Evolutionary conservation across 352 stramenopile genomes (phyloP).

Genomic region (Phytophthora nicotianae): DNA sequence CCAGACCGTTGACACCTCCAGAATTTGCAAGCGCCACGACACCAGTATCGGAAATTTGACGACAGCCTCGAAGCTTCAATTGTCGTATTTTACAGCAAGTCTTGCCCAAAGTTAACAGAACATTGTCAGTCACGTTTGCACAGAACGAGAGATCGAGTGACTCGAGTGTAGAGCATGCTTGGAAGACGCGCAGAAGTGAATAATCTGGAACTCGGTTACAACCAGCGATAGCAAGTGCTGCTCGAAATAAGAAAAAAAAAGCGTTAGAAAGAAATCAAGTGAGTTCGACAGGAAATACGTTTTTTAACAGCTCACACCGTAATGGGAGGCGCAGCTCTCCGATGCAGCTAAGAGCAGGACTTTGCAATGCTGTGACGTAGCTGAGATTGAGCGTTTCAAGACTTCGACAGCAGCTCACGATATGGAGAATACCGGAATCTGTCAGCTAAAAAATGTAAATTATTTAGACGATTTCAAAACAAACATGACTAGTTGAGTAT

Average conservation of each 20-base stretch:
- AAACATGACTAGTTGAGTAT: not conserved
- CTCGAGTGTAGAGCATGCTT: conserved; percentile 70
- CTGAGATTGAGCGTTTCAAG: conserved; percentile 64
- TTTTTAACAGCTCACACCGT: conserved; percentile 43
- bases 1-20: conserved; percentile 58
- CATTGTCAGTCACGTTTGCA: conserved; percentile 73
- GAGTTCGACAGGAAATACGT: not conserved
- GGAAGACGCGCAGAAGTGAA: conserved; percentile 83
- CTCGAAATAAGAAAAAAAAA: conserved; percentile 4
- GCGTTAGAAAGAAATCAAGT: not conserved
- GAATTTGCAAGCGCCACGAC: conserved; percentile 78
- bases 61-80: conserved; percentile 83
- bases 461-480: not conserved
- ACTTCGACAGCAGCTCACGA: conserved; percentile 53
- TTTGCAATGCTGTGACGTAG: conserved; percentile 57
- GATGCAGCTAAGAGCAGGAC: conserved; percentile 55
- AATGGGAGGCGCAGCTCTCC: conserved; percentile 57
- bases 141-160: conserved; percentile 85
- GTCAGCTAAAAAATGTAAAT: conserved; percentile 46
- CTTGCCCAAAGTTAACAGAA: conserved; percentile 74
- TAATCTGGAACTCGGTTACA: conserved; percentile 80
- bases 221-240: conserved; percentile 70
- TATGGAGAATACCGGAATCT: conserved; percentile 55
- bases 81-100: conserved; percentile 61
- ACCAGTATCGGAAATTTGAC: conserved; percentile 86